Percentiles rank a stretch among this genome's conserved stretches.
phyloP scores from a whole-genome alignment of 2,329 filamentous ascomycete genomes.

The Colletotrichum sp. region DNA sequence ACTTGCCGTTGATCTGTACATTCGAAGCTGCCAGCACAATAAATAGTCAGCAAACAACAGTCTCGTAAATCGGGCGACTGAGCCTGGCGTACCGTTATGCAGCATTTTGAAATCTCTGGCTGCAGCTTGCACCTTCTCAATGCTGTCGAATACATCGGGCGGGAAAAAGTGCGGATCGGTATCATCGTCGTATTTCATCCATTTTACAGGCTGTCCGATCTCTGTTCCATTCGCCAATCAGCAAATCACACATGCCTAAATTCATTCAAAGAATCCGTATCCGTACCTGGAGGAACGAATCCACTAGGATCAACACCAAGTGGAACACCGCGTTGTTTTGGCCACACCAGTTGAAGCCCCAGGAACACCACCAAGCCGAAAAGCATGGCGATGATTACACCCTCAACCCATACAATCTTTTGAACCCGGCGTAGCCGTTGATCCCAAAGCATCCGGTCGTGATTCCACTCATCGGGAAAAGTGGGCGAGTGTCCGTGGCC shows the following conservation, averaged over 20 bases:
- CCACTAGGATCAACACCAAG: conserved; percentile 6
- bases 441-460: background rate
- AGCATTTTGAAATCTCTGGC: conserved; percentile 8
- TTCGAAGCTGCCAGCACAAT: background rate
- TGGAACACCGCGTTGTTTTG: background rate
- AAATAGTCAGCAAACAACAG: background rate
- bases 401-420: background rate
- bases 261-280: background rate
- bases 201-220: conserved; percentile 5
- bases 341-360: background rate
- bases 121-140: background rate
- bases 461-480: conserved; percentile 10
- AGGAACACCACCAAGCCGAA: background rate
- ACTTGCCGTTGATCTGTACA: conserved; percentile 3
- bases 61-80: background rate
- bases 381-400: background rate
- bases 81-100: background rate
- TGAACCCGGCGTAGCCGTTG: background rate
- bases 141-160: background rate
- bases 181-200: conserved; percentile 8
- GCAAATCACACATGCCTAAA: background rate
- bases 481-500: background rate
- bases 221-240: background rate
- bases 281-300: background rate
- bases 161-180: conserved; percentile 5